These are phyloP conservation scores for Samsoniella hepiali DNA, from an alignment of 2,329 filamentous ascomycete genomes.

Conservation along the genomic window DNA sequence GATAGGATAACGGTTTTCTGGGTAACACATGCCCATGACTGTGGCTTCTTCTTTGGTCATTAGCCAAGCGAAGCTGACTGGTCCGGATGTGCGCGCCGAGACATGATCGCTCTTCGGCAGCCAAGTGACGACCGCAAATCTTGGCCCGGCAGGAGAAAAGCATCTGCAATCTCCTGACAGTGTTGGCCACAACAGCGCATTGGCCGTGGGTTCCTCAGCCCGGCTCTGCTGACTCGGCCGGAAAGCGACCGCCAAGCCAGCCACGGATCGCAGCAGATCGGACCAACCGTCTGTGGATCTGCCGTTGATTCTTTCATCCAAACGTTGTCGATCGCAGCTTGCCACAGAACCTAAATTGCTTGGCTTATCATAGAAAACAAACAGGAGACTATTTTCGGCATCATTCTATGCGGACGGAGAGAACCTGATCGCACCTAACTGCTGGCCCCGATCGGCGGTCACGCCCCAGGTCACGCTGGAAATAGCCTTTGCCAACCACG, in stretches of 20 bases:
- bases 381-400: background rate
- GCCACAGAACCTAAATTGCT: no score
- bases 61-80: no score
- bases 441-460: background rate
- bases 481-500: background rate
- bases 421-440: background rate
- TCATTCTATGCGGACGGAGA: background rate
- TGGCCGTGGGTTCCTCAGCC: background rate
- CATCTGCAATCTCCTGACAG: background rate
- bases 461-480: background rate
- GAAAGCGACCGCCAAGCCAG: background rate
- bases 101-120: no score
- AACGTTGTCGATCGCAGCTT: background rate
- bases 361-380: background rate
- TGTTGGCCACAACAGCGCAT: background rate
- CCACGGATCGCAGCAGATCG: background rate
- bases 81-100: no score
- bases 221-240: background rate
- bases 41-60: no score
- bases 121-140: no score
- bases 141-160: background rate
- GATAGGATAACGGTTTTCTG: no score
- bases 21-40: no score
- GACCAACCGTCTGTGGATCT: background rate
- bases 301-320: no score